Evolutionary conservation across 495 filamentous ascomycete species (phyloP).

Genomic region (Lindgomyces ingoldianus): DNA sequence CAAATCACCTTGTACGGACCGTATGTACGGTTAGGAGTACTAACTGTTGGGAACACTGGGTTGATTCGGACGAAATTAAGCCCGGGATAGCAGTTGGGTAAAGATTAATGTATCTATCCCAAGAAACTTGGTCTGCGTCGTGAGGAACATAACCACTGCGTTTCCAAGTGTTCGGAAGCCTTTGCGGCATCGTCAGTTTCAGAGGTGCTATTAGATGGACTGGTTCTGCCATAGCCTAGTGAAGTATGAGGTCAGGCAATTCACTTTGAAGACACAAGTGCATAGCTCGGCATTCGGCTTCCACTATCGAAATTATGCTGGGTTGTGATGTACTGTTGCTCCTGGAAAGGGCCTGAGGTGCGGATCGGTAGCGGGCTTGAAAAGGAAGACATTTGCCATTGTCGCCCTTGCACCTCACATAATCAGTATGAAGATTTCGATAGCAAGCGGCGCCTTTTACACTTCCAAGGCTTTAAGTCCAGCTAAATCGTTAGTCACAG

Average conservation of each 20-base stretch:
- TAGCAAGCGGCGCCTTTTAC: background rate
- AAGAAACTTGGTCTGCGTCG: background rate
- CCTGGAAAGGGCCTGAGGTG: conserved; percentile 15
- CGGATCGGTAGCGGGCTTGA: conserved; percentile 21
- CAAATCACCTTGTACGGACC: no score
- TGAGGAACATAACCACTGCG: no score
- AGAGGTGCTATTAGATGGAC: background rate
- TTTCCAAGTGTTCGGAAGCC: no score
- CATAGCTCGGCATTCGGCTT: conserved; percentile 17
- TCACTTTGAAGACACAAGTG: conserved; percentile 8
- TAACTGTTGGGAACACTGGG: no score
- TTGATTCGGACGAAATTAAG: background rate
- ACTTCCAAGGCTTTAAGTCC: conserved; percentile 10
- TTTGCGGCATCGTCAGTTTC: no score
- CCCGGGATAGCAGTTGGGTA: background rate
- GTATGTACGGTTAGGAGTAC: no score
- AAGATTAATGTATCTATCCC: background rate
- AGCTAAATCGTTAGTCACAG: conserved; percentile 1
- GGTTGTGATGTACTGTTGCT: conserved; percentile 9
- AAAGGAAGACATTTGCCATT: conserved; percentile 18
- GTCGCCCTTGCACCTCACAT: conserved; percentile 17
- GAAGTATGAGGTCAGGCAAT: conserved; percentile 26
- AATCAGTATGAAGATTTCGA: background rate
- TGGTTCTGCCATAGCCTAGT: conserved; percentile 15
- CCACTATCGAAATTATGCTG: conserved; percentile 17